Evolutionary conservation across 208 protist species (phyloP), one percentile per base, ranked within the genome.

Genomic region (Strigomonas culicis): DNA sequence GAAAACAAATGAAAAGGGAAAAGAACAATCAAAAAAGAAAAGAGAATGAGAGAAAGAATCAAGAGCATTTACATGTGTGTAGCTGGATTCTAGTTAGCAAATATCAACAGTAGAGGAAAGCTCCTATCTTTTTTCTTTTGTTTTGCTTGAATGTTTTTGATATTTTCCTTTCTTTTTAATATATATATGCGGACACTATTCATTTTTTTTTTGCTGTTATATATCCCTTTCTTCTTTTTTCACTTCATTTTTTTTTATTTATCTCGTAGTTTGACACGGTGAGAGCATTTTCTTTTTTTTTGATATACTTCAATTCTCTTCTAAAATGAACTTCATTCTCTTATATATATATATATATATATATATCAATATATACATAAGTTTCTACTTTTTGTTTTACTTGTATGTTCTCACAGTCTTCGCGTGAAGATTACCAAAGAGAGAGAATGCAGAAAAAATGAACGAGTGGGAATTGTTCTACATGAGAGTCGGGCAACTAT

Each of bases 181-280:
- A 19, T 19, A n/a, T 25, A 55, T 7, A 56, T 21, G 21, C 1
- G 11, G 1, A 27, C 4, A 24, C 34, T 17, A 47, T 49, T 69
- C n/a, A n/a, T 61, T 59, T 39, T 72, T 41, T 72, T 49, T 25
- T 57, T 61, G 10, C 27, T 66, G 61, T 59, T 46, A 4, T 19
- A 65, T 49, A 36, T 30, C 30, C 25, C 22, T 44, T 63, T 41
- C 2, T 77, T 63, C 31, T 52, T 61, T 53, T 62, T 73, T 64
- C 60, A 1, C 27, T 22, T 61, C 47, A 32, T 49, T 22, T 27
- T 51, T 47, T 31, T 47, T 21, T 50, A 8, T 53, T 61, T 71
- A 22, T 52, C n/a, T 46, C 46, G n/a, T 39, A 34, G 31, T 36
- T 3, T 11, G 30, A 41, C 11, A 10, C 66, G 1, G 65, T 32